These are phyloP conservation scores for Apophysomyces elegans DNA, from an alignment of 371 early-diverging fungal species.

Conservation along the genomic window DNA sequence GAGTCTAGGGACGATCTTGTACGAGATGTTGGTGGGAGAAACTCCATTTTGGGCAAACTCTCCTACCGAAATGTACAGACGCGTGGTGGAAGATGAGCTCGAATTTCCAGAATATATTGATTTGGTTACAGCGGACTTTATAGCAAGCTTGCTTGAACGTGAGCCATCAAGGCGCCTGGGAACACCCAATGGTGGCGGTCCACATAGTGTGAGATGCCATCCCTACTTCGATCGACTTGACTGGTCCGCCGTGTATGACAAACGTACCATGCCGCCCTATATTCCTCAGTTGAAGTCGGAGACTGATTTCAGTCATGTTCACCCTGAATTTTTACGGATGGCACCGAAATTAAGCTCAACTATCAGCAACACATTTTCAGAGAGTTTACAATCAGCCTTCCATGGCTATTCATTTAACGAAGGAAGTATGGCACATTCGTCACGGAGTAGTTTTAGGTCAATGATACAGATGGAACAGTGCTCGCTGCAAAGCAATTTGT, in stretches of 20 bases:
- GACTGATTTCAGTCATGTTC: conserved; percentile 66
- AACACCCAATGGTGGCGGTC: conserved; percentile 49
- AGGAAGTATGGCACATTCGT: background rate
- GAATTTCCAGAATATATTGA: conserved; percentile 70
- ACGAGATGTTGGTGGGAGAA: conserved; percentile 77
- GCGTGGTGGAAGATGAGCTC: conserved; percentile 74
- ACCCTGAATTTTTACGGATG: conserved; percentile 56
- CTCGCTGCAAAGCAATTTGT: background rate
- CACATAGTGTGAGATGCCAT: conserved; percentile 68
- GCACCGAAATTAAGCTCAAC: conserved; percentile 25
- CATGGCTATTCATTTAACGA: background rate
- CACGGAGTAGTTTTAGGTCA: background rate
- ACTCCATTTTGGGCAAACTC: conserved; percentile 85
- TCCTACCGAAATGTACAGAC: conserved; percentile 74
- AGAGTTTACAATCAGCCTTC: background rate
- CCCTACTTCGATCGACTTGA: conserved; percentile 70
- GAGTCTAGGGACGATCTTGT: conserved; percentile 94
- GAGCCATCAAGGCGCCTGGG: conserved; percentile 72
- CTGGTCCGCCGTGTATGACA: conserved; percentile 76
- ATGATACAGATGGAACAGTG: background rate
- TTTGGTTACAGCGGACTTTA: conserved; percentile 55
- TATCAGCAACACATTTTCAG: background rate
- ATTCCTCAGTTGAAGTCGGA: conserved; percentile 47
- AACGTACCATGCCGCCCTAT: conserved; percentile 66
- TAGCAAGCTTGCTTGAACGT: conserved; percentile 67